These are phyloP conservation scores for Mycena rosella DNA, from an alignment of 768 basidiomycete genomes.

Conservation along the genomic window DNA sequence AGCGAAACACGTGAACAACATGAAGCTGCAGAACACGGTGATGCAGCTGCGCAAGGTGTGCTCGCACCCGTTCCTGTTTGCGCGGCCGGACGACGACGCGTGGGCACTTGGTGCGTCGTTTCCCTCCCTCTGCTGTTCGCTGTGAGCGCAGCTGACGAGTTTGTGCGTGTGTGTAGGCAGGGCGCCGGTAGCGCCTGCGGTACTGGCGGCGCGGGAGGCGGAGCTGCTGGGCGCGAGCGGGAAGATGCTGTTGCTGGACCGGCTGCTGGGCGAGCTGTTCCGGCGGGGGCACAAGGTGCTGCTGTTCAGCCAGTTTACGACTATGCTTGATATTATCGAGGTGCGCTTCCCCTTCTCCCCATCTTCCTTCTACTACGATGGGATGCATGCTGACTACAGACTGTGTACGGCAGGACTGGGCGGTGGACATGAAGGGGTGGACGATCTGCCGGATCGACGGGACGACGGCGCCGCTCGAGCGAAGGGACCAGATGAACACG, in stretches of 20 bases:
- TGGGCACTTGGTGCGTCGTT: slow-evolving; percentile 14
- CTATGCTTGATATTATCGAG: slow-evolving; percentile 96
- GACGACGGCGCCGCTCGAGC: slow-evolving; percentile 79
- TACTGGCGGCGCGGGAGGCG: slow-evolving; percentile 71
- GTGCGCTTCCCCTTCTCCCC: slow-evolving; percentile 51
- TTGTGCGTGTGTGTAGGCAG: neutral
- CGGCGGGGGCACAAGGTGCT: slow-evolving; percentile 84
- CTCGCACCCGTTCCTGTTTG: slow-evolving; percentile 92
- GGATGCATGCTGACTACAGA: too few relatives aligned
- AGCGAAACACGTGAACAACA: slow-evolving; percentile 92
- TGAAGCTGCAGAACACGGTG: slow-evolving; percentile 93
- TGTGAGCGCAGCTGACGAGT: neutral
- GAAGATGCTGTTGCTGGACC: slow-evolving; percentile 97
- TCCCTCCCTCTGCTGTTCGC: neutral
- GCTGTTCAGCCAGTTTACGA: slow-evolving; percentile 94
- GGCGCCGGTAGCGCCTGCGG: slow-evolving; percentile 8
- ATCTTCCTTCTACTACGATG: neutral
- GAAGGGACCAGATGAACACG: slow-evolving; percentile 85
- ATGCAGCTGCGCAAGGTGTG: slow-evolving; percentile 99
- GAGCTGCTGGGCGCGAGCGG: slow-evolving; percentile 90
- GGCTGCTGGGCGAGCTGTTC: slow-evolving; percentile 88
- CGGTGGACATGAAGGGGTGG: slow-evolving; percentile 85
- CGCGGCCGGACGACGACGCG: slow-evolving; percentile 23
- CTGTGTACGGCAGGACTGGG: slow-evolving; percentile 77
- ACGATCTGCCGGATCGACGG: slow-evolving; percentile 94